Base-by-base conservation (phyloP, 768 basidiomycete species). In the Tylopilus plumbeoviolaceoides region DNA sequence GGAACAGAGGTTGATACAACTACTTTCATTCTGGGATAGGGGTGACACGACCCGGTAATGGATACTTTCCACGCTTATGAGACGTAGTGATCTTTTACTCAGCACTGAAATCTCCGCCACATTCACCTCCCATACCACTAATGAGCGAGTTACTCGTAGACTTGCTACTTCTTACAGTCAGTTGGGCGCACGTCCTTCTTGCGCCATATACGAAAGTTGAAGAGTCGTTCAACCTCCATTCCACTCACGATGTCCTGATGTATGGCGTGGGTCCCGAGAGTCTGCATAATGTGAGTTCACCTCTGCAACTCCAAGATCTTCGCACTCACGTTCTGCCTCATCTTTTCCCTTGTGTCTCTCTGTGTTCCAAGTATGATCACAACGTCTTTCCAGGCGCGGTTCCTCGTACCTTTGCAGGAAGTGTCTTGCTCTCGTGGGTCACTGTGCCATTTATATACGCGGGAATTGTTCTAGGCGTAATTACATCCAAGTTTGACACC, bases 151-250 rank as follows among this genome's bases (percentile, higher is more conserved):
- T 70, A 9, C 53, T 61, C 5, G 70, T 80, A 17, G 89, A 91
- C 60, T 57, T 72, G 18, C 61, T 82, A 10, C 62, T 89, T 15
- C 66, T 84, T 23, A 62, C 61, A 0, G 73, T 76, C 43, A 74
- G 75, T 48, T 89, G 83, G 78, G 59, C 64, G 1, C 87, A 95
- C 58, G 87, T 95, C 44, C 59, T 88, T 23, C 72, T 91, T 4
- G 81, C 90, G 3, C 95, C 97, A 0, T 92, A 88, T 66, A 89
- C 91, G 4, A 99, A 99, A 73, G 97, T 99, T 27, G 97, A 99
- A 69, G 97, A 99, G 72, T 90, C 88, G 63, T 98, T 98, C 77
- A 94, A 88, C 59, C 78, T 98, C 9, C 97, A 98, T 65, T 94
- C 91, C 0, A 79, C 78, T 1, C 91, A 97, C 63, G 97, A 99